These are phyloP conservation scores for Hortiboletus campestris DNA, from an alignment of 768 basidiomycete genomes.

Conservation along the genomic window DNA sequence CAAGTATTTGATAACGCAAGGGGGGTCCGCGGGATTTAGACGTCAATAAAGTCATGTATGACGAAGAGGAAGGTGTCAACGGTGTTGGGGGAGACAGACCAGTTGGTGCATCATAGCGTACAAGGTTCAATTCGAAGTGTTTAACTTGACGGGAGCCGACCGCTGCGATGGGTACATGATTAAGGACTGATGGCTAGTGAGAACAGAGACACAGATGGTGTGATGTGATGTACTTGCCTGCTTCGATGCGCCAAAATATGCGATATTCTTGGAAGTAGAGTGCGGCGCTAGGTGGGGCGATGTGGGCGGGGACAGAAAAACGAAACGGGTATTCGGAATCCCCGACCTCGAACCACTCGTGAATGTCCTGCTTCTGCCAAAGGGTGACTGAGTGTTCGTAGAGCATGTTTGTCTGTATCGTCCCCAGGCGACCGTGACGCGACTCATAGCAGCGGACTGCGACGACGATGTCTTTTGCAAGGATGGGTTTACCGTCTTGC, in stretches of 20 bases:
- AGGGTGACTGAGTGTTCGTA: slow-evolving; percentile 65
- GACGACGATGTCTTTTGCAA: slow-evolving; percentile 64
- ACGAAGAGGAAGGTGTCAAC: slow-evolving; percentile 35
- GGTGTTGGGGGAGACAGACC: slow-evolving; percentile 37
- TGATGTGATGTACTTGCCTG: slow-evolving; percentile 47
- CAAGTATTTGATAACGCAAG: slow-evolving; percentile 57
- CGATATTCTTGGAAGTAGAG: slow-evolving; percentile 71
- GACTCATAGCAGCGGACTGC: slow-evolving; percentile 85
- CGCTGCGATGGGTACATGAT: slow-evolving; percentile 60
- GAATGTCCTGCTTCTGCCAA: slow-evolving; percentile 63
- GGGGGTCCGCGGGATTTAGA: slow-evolving; percentile 55
- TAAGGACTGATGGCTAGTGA: slow-evolving; percentile 50
- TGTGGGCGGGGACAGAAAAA: slow-evolving; percentile 60
- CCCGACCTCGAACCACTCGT: slow-evolving; percentile 58
- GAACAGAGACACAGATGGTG: slow-evolving; percentile 9
- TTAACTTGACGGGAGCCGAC: slow-evolving; percentile 69
- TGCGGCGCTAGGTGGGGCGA: slow-evolving; percentile 65
- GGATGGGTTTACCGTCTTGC: slow-evolving; percentile 65
- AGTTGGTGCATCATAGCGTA: slow-evolving; percentile 64
- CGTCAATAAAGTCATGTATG: slow-evolving; percentile 41
- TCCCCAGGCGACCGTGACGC: slow-evolving; percentile 58
- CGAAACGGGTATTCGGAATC: slow-evolving; percentile 71
- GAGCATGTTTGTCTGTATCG: slow-evolving; percentile 59
- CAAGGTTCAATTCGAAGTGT: slow-evolving; percentile 68
- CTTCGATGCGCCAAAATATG: slow-evolving; percentile 82